phyloP scores from a whole-genome alignment of 371 early-diverging fungal genomes.

The Lichtheimia ornata region DNA sequence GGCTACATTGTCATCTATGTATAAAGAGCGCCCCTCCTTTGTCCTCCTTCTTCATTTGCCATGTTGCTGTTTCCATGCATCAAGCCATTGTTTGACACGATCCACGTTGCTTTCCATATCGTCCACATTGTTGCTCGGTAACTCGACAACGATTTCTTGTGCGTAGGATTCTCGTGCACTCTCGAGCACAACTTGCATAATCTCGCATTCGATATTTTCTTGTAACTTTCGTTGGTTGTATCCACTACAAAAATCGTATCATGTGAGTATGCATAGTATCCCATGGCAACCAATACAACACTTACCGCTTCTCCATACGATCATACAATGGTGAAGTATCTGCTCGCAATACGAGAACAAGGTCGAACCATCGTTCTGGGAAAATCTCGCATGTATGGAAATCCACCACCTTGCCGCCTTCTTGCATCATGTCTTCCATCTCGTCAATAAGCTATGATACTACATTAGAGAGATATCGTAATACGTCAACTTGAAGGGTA shows the following conservation, averaged over 20 bases:
- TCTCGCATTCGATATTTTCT: constrained; percentile 98
- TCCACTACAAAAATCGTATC: constrained; percentile 55
- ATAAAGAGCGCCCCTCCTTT: not conserved
- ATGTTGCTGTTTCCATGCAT: constrained; percentile 45
- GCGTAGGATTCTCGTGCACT: constrained; percentile 88
- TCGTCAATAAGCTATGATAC: constrained; percentile 74
- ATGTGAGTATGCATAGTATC: not conserved
- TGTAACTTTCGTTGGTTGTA: constrained; percentile 89
- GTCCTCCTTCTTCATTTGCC: constrained; percentile 17
- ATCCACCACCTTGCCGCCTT: constrained; percentile 90
- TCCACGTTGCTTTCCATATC: constrained; percentile 91
- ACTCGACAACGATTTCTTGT: constrained; percentile 79
- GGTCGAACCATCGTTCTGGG: constrained; percentile 96
- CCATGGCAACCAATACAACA: not conserved
- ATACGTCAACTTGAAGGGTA: constrained; percentile 22
- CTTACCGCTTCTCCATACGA: constrained; percentile 82
- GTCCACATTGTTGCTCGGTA: constrained; percentile 77
- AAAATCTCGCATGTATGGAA: constrained; percentile 94
- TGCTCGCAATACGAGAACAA: constrained; percentile 90
- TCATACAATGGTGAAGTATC: constrained; percentile 81
- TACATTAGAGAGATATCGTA: not conserved
- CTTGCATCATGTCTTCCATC: constrained; percentile 76
- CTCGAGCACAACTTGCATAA: constrained; percentile 95
- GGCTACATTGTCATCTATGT: not conserved
- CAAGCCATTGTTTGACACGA: constrained; percentile 72